phyloP scores from a whole-genome alignment of 208 protist genomes.

The Herpetomonas tarakana region DNA sequence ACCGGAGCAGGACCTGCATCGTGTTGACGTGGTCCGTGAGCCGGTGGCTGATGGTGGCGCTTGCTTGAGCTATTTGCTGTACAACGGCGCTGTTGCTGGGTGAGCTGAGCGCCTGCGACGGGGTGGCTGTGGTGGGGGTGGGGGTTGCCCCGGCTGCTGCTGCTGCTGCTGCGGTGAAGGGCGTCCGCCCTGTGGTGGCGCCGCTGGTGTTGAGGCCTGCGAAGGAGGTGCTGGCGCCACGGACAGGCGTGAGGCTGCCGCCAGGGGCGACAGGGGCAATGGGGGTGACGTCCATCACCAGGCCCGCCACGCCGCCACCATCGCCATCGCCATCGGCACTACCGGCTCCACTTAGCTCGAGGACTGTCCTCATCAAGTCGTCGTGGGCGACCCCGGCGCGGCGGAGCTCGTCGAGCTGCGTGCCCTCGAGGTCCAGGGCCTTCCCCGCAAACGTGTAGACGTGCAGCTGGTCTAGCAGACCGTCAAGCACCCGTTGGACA shows the following conservation, averaged over 20 bases:
- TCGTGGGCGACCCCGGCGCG: conserved; percentile 22
- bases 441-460: conserved; percentile 25
- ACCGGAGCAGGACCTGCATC: conserved; percentile 26
- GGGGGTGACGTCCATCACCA: neutral
- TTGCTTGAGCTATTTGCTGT: conserved; percentile 33
- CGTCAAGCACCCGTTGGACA: conserved; percentile 31
- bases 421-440: conserved; percentile 30
- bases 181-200: neutral
- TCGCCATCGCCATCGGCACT: neutral
- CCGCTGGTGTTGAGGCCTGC: neutral
- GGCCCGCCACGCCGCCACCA: neutral
- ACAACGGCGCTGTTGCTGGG: conserved; percentile 20
- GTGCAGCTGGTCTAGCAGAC: conserved; percentile 34
- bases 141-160: neutral
- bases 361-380: conserved; percentile 17
- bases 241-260: neutral
- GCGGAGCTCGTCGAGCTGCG: conserved; percentile 27
- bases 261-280: neutral
- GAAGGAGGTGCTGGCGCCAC: neutral
- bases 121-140: neutral
- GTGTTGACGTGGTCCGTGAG: conserved; percentile 45
- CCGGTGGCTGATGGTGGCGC: conserved; percentile 40
- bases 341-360: conserved; percentile 9
- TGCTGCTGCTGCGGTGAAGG: too few relatives aligned
- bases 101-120: conserved; percentile 7